Conservation (phyloP, 2,329 filamentous ascomycete genomes). For the Stagonosporopsis chrysanthemi region DNA sequence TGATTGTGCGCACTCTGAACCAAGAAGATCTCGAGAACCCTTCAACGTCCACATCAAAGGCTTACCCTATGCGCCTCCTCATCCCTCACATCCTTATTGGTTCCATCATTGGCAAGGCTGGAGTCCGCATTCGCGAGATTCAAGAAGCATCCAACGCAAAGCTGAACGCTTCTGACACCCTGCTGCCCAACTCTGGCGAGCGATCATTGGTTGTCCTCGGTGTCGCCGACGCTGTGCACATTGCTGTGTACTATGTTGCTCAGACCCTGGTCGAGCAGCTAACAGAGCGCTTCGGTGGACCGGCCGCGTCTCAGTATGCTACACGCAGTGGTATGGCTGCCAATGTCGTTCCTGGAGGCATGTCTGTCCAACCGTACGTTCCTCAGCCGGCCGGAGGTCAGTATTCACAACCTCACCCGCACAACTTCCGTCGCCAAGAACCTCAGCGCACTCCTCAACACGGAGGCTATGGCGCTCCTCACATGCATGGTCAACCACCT, state of each 20-base stretch:
- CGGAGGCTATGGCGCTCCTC: conserved; percentile 69
- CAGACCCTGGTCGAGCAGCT: conserved; percentile 98
- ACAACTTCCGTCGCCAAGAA: conserved; percentile 77
- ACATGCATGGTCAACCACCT: conserved; percentile 71
- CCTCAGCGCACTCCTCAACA: conserved; percentile 78
- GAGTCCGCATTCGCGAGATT: conserved; percentile 95
- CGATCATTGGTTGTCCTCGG: conserved; percentile 97
- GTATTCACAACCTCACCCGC: conserved; percentile 90
- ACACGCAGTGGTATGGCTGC: conserved; percentile 92
- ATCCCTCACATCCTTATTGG: conserved; percentile 97
- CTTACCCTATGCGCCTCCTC: conserved; percentile 92
- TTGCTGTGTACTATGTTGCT: conserved; percentile 97
- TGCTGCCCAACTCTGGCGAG: conserved; percentile 92
- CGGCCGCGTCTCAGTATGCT: conserved; percentile 96
- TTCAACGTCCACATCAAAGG: conserved; percentile 94
- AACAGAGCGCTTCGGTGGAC: conserved; percentile 94
- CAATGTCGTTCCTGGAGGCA: conserved; percentile 91
- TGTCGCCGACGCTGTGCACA: conserved; percentile 97
- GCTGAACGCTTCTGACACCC: conserved; percentile 94
- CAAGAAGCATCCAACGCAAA: conserved; percentile 97
- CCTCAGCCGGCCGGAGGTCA: conserved; percentile 92
- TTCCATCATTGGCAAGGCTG: conserved; percentile 97
- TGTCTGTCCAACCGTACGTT: conserved; percentile 99
- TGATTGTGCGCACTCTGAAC: conserved; percentile 98
- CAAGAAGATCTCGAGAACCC: conserved; percentile 89